phyloP scores from a whole-genome alignment of 179 eudicot genomes.

The Camellia oleifera region DNA sequence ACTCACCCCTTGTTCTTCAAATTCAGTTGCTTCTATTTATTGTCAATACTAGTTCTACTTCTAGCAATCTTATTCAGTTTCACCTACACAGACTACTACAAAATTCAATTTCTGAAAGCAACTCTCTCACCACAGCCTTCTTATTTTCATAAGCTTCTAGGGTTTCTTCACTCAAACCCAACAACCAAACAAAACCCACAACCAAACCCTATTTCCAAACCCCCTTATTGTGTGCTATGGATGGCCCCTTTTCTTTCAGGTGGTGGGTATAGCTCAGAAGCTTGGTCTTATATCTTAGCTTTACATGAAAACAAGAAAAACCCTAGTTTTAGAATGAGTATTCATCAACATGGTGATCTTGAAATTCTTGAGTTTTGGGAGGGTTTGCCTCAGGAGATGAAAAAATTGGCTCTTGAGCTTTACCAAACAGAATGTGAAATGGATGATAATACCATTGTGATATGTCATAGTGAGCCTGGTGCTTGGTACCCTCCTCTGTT shows the following conservation, averaged over 20 bases:
- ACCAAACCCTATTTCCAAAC: conserved; percentile 5
- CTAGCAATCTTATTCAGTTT: conserved; percentile 23
- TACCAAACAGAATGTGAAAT: conserved; percentile 38
- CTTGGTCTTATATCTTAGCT: conserved; percentile 73
- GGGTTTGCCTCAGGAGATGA: conserved; percentile 52
- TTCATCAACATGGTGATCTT: conserved; percentile 66
- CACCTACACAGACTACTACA: conserved; percentile 8
- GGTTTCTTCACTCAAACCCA: conserved; percentile 16
- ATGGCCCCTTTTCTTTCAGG: conserved; percentile 81
- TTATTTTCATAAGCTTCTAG: conserved; percentile 1
- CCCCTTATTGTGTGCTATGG: conserved; percentile 63
- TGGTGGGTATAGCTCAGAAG: conserved; percentile 83
- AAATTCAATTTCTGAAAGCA: conserved; percentile 6
- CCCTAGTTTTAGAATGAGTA: conserved; percentile 45
- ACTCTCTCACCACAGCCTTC: conserved; percentile 6
- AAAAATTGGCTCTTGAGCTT: conserved; percentile 44
- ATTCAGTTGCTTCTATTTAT: conserved; percentile 15
- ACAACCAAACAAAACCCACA: background rate
- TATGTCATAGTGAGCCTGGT: conserved; percentile 88
- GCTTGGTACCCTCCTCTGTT: conserved; percentile 78
- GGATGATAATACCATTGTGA: conserved; percentile 46
- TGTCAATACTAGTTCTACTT: conserved; percentile 15
- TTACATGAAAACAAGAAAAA: conserved; percentile 27
- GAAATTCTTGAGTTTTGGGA: conserved; percentile 59
- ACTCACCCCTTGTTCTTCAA: background rate